A percentile compares a stretch with the other conserved stretches of the same genome.
Evolutionary conservation across 768 basidiomycete genomes (phyloP).

Genomic region (Gautieria morchelliformis): DNA sequence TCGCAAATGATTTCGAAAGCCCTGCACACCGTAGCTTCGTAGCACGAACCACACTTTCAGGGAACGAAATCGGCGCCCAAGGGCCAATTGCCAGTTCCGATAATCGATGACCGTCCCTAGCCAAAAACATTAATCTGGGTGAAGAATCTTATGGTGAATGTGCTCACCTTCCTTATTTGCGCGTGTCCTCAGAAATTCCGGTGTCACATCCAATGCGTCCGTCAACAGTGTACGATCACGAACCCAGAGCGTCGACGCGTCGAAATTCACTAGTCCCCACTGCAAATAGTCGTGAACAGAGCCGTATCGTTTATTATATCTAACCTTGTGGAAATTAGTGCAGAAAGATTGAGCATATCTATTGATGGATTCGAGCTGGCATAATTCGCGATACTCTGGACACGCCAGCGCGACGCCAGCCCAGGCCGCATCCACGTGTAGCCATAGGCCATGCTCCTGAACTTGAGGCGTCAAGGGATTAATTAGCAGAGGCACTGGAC

Average conservation of each 20-base stretch:
- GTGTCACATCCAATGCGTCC: slow-evolving; percentile 78
- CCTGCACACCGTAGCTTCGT: slow-evolving; percentile 69
- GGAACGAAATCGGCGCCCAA: slow-evolving; percentile 85
- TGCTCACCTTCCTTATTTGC: slow-evolving; percentile 61
- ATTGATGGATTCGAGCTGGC: slow-evolving; percentile 67
- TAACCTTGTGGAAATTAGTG: slow-evolving; percentile 86
- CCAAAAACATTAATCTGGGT: too few relatives aligned
- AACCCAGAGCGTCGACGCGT: slow-evolving; percentile 74
- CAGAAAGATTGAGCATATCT: slow-evolving; percentile 69
- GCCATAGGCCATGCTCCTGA: slow-evolving; percentile 52
- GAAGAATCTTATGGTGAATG: neutral
- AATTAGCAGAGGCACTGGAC: neutral
- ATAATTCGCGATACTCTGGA: slow-evolving; percentile 59
- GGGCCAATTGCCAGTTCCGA: slow-evolving; percentile 73
- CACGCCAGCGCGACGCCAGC: slow-evolving; percentile 76
- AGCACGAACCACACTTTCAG: slow-evolving; percentile 92
- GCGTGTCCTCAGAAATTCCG: slow-evolving; percentile 70
- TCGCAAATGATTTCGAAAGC: slow-evolving; percentile 72
- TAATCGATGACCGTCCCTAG: slow-evolving; percentile 78
- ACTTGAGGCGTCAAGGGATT: slow-evolving; percentile 32
- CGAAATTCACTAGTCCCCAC: slow-evolving; percentile 91
- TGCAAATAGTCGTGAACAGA: slow-evolving; percentile 17
- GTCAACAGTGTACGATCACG: slow-evolving; percentile 63
- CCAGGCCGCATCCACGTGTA: slow-evolving; percentile 91
- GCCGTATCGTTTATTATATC: neutral